These are phyloP conservation scores for Beta lomatogona DNA, from an alignment of 179 eudicot species.

Conservation along the genomic window DNA sequence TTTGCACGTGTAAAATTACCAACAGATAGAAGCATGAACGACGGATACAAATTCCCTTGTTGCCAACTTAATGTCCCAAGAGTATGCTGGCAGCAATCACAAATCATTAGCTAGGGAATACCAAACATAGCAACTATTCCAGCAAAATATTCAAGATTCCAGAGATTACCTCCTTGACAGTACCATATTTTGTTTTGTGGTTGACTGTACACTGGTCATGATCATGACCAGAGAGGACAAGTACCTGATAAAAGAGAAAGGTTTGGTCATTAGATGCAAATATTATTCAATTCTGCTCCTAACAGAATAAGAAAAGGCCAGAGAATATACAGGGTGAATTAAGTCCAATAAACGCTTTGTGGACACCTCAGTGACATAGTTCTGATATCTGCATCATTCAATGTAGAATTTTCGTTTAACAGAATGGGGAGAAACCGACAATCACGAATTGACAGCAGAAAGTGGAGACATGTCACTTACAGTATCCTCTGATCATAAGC, in stretches of 20 bases:
- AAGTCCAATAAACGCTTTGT: constrained; percentile 58
- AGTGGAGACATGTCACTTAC: constrained; percentile 45
- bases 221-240: constrained; percentile 93
- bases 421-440: constrained; percentile 3
- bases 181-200: constrained; percentile 56
- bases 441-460: background rate
- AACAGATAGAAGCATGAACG: constrained; percentile 85
- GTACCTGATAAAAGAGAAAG: constrained; percentile 50
- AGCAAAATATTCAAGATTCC: constrained; percentile 4
- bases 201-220: constrained; percentile 92
- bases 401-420: constrained; percentile 15
- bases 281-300: background rate
- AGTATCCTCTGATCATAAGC: constrained; percentile 50
- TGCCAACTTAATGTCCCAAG: constrained; percentile 97
- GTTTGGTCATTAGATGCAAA: constrained; percentile 2
- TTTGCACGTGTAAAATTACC: constrained; percentile 43
- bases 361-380: constrained; percentile 67
- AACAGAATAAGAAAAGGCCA: constrained; percentile 7
- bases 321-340: constrained; percentile 68
- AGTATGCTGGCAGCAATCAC: constrained; percentile 66
- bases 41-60: constrained; percentile 88
- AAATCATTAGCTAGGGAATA: constrained; percentile 17
- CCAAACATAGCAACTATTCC: background rate
- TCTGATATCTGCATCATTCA: constrained; percentile 77
- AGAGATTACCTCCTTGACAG: constrained; percentile 67